These are phyloP conservation scores for Beauveria pseudobassiana DNA, from an alignment of 2,329 filamentous ascomycete species.

Conservation along the genomic window DNA sequence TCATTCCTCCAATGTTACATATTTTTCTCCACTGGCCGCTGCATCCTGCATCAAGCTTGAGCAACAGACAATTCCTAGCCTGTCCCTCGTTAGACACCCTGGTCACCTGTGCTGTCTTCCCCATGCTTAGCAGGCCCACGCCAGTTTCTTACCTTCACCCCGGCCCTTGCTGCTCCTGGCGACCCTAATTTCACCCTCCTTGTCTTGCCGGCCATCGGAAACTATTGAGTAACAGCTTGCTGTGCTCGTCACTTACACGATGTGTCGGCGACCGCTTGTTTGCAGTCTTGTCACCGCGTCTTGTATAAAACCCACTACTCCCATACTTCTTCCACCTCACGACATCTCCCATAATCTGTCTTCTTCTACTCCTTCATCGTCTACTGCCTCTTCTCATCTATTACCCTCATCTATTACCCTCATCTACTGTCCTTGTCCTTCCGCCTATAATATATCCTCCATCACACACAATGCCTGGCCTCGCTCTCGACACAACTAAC, in stretches of 20 bases:
- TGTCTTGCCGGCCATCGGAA: conserved; percentile 6
- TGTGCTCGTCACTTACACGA: conserved; percentile 19
- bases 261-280: conserved; percentile 21
- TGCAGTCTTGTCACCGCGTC: not conserved
- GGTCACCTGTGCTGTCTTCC: conserved; percentile 6
- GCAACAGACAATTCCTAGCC: not conserved
- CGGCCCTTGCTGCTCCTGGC: not conserved
- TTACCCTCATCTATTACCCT: not conserved
- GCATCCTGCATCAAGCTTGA: not conserved
- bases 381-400: not conserved
- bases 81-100: conserved; percentile 3
- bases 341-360: not conserved
- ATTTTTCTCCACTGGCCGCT: not conserved
- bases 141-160: not conserved
- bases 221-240: conserved; percentile 13
- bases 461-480: conserved; percentile 8
- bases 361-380: not conserved
- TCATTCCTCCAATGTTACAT: not conserved
- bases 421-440: not conserved
- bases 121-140: not conserved
- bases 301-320: conserved; percentile 7
- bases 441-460: conserved; percentile 6
- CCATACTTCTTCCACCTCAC: not conserved
- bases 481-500: conserved; percentile 12
- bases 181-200: conserved; percentile 1